Base-by-base conservation (phyloP, 2,329 filamentous ascomycete genomes). In the Coniochaeta sp. region DNA sequence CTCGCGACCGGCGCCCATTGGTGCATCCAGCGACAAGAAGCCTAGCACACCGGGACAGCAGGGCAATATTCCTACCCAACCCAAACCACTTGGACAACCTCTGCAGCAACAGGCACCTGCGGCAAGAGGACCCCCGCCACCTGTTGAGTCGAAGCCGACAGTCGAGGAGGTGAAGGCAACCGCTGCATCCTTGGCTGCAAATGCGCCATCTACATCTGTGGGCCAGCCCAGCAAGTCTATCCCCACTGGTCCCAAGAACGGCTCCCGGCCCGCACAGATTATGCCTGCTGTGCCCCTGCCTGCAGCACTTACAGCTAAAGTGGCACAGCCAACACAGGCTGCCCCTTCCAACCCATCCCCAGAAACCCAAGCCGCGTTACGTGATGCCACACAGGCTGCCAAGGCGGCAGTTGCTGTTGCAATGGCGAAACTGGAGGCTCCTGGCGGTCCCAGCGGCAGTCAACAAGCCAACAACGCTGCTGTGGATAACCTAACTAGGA, bases 401-500 rank as follows among this genome's bases (percentile, higher is more conserved):
- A 88, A 86, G 67, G 89, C 88, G 33, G 89, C 89, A 9, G 89
- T 91, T n/a, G 89, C 89, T 58, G 84, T 88, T 44, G 90, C 90
- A 1, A 91, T 92, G 87, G 88, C 89, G 1, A 89, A 90, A 68
- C 79, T 93, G 3, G 54, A 28, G 19, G 17, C 31, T 14, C n/a
- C 31, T 7, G 54, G 54, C n/a, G 31, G 54, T 14, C n/a, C 31
- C 17, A 31, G 54, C n/a, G 31, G 54, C 33, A 57, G 31, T 28
- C 72, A 73, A 43, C 67, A 70, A 22, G 77, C 76, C 36, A 75
- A 74, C 33, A 82, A 76, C 19, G 76, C 79, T 2, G 54, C 54
- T 28, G 79, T 90, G 69, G 89, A 92, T 64, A 91, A 91, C 65
- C 71, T 93, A 61, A 85, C 88, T 1, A 87, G 84, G 69, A 89